These are phyloP conservation scores for Hemileccinum rubropunctum DNA, from an alignment of 768 basidiomycete species.

Conservation along the genomic window DNA sequence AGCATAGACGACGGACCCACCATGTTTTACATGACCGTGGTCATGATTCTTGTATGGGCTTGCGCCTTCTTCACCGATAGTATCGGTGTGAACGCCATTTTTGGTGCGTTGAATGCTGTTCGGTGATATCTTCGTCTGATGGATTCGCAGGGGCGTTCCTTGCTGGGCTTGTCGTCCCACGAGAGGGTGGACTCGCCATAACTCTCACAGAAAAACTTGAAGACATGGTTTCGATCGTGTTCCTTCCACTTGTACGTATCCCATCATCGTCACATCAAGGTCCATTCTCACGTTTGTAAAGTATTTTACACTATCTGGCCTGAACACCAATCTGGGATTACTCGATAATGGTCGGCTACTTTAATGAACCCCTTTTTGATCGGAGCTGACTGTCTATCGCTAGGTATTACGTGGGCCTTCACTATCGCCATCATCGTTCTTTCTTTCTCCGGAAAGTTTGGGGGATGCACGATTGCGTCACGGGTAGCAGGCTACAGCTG, in stretches of 20 bases:
- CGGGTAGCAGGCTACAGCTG: slow-evolving; percentile 64
- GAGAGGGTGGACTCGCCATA: slow-evolving; percentile 83
- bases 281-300: slow-evolving; percentile 23
- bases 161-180: slow-evolving; percentile 77
- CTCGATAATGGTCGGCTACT: slow-evolving; percentile 61
- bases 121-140: not conserved
- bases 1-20: slow-evolving; percentile 81
- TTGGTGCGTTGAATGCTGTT: slow-evolving; percentile 46
- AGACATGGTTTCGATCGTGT: slow-evolving; percentile 88
- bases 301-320: slow-evolving; percentile 92
- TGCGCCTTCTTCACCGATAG: slow-evolving; percentile 92
- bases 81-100: slow-evolving; percentile 90
- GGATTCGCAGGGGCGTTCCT: slow-evolving; percentile 66
- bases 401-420: slow-evolving; percentile 84
- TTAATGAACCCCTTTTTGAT: not conserved
- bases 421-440: slow-evolving; percentile 72
- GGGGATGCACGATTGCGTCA: slow-evolving; percentile 75
- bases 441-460: slow-evolving; percentile 87
- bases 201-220: slow-evolving; percentile 89
- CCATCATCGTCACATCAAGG: not conserved
- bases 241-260: slow-evolving; percentile 68
- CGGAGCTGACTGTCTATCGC: not conserved
- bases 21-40: slow-evolving; percentile 83
- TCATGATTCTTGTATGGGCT: slow-evolving; percentile 78
- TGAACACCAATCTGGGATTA: slow-evolving; percentile 84